Evolutionary conservation across 352 stramenopile species (phyloP).

Genomic region (Pythium angustatum): DNA sequence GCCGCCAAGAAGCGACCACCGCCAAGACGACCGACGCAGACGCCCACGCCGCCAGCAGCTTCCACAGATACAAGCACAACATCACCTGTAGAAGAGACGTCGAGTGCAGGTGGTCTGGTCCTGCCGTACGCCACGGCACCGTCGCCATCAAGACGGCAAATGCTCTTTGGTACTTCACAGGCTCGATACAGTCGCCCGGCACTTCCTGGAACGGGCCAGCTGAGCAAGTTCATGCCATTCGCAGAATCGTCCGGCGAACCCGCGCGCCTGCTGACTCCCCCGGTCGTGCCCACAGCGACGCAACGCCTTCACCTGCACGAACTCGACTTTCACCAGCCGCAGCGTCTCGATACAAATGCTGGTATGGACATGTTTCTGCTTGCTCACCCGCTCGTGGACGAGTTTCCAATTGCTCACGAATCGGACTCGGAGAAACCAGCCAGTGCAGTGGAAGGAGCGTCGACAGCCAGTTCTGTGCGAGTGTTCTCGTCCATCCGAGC

Average conservation of each 20-base stretch:
- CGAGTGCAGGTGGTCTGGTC: not conserved
- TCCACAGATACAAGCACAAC: not conserved
- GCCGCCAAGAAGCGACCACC: constrained; percentile 6
- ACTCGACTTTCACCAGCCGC: constrained; percentile 22
- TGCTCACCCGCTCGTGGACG: constrained; percentile 13
- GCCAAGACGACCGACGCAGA: not conserved
- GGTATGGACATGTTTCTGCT: constrained; percentile 13
- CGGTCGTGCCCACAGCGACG: not conserved
- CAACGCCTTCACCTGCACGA: constrained; percentile 25
- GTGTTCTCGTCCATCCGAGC: constrained; percentile 24
- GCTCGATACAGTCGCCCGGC: constrained; percentile 19
- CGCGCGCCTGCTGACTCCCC: not conserved
- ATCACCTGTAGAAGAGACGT: not conserved
- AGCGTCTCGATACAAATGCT: not conserved
- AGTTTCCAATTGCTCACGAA: not conserved
- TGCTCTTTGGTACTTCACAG: constrained; percentile 29
- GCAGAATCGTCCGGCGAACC: constrained; percentile 23
- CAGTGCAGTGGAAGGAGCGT: not conserved
- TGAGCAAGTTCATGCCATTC: constrained; percentile 49
- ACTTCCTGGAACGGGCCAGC: constrained; percentile 32
- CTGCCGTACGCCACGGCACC: constrained; percentile 1
- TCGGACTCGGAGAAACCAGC: not conserved
- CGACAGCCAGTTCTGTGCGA: constrained; percentile 7
- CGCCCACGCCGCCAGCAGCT: not conserved
- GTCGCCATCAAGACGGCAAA: constrained; percentile 21